A percentile compares a stretch with the other conserved stretches of the same genome.
phyloP scores from a whole-genome alignment of 2,329 filamentous ascomycete genomes.

The Nothophoma quercina region DNA sequence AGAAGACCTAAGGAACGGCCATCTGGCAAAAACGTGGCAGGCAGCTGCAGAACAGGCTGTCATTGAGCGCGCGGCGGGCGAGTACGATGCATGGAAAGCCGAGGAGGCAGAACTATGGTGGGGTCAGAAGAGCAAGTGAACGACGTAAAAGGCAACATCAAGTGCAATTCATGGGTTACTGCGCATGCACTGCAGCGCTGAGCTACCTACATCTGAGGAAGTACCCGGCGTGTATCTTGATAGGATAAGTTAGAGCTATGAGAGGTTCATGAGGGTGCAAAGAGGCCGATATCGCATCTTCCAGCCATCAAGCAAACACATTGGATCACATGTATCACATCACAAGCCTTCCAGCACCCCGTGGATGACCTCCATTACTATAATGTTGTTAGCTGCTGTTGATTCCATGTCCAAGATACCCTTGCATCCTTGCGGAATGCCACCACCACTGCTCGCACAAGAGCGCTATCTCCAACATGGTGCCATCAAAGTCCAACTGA shows the following conservation, averaged over 20 bases:
- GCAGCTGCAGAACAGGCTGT: conserved; percentile 62
- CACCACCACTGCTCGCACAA: not conserved
- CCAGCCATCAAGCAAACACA: conserved; percentile 5
- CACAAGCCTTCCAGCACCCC: not conserved
- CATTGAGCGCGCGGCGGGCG: conserved; percentile 59
- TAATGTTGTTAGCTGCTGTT: too few relatives aligned
- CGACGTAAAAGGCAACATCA: not conserved
- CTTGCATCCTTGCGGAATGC: too few relatives aligned
- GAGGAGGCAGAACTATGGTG: conserved; percentile 64
- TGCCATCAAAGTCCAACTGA: conserved; percentile 2
- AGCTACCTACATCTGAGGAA: too few relatives aligned
- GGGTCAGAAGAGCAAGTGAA: conserved; percentile 61
- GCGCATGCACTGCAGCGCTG: too few relatives aligned
- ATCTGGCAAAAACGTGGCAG: conserved; percentile 65
- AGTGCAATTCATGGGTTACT: too few relatives aligned
- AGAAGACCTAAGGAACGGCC: conserved; percentile 62
- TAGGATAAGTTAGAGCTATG: too few relatives aligned
- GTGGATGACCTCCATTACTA: too few relatives aligned
- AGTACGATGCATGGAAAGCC: conserved; percentile 65
- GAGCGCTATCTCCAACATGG: not conserved
- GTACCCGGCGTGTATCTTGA: too few relatives aligned
- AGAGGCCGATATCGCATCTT: not conserved
- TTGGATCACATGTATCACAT: conserved; percentile 4
- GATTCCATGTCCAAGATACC: too few relatives aligned
- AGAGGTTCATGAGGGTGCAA: not conserved